phyloP scores from a whole-genome alignment of 768 basidiomycete genomes.

The Galerina marginata region DNA sequence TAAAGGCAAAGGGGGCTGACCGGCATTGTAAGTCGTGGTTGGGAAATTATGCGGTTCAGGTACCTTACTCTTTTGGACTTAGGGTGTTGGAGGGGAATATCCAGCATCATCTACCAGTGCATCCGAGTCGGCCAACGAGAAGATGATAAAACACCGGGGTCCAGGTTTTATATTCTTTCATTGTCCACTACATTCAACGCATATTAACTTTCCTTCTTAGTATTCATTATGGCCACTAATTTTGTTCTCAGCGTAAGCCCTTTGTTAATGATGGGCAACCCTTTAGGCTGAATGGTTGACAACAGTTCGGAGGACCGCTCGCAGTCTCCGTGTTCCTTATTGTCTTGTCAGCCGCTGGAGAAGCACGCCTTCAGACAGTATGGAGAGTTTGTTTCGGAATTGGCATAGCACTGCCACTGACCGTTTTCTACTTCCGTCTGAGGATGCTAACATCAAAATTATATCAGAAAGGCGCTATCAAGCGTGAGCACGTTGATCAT shows the following conservation, averaged over 20 bases:
- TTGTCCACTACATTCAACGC: no score
- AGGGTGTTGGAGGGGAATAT: slow-evolving; percentile 82
- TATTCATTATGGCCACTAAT: slow-evolving; percentile 81
- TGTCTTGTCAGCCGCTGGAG: slow-evolving; percentile 68
- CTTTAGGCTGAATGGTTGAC: background rate
- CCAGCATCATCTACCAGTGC: slow-evolving; percentile 74
- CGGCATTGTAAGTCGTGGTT: slow-evolving; percentile 51
- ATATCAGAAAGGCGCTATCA: slow-evolving; percentile 68
- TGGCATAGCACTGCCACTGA: slow-evolving; percentile 65
- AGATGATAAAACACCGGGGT: slow-evolving; percentile 61
- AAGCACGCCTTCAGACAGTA: slow-evolving; percentile 63
- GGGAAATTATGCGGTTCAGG: background rate
- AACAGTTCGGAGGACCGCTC: slow-evolving; percentile 68
- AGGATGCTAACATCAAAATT: slow-evolving; percentile 73
- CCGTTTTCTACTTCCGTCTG: slow-evolving; percentile 75
- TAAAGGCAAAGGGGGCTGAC: slow-evolving; percentile 57
- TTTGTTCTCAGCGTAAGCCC: slow-evolving; percentile 63
- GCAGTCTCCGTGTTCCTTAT: slow-evolving; percentile 71
- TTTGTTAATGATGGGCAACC: background rate
- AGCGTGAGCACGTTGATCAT: slow-evolving; percentile 43
- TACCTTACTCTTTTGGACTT: background rate
- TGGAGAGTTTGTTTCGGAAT: slow-evolving; percentile 74
- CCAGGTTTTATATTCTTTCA: slow-evolving; percentile 42
- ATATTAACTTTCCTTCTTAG: slow-evolving; percentile 28
- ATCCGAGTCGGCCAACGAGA: slow-evolving; percentile 77